Percentiles rank a stretch among this genome's conserved stretches.
phyloP scores from a whole-genome alignment of 208 protist genomes.

The Strigomonas galati region DNA sequence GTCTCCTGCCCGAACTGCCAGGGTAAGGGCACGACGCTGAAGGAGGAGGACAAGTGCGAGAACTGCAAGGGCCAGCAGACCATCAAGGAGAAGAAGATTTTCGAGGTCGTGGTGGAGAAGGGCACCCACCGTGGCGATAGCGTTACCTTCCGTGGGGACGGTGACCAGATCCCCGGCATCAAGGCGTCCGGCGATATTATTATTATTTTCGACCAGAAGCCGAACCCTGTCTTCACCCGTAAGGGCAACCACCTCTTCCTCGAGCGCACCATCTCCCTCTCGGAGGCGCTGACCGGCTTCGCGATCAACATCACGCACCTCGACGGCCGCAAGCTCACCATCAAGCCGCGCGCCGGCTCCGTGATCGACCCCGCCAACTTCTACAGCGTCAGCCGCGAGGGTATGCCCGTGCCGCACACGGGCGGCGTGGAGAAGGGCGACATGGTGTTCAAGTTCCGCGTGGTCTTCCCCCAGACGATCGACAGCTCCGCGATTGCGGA shows the following conservation, averaged over 20 bases:
- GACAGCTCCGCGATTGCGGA: constrained; percentile 26
- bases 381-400: constrained; percentile 87
- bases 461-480: constrained; percentile 85
- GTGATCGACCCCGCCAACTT: constrained; percentile 87
- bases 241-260: constrained; percentile 96
- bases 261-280: constrained; percentile 86
- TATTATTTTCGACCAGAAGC: constrained; percentile 96
- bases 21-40: constrained; percentile 90
- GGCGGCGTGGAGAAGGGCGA: constrained; percentile 88
- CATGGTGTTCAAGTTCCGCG: constrained; percentile 88
- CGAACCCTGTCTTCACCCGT: constrained; percentile 92
- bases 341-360: constrained; percentile 47
- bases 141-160: constrained; percentile 96
- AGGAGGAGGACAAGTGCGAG: constrained; percentile 93
- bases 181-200: constrained; percentile 96
- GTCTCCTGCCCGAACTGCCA: constrained; percentile 91
- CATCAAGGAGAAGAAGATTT: constrained; percentile 94
- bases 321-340: constrained; percentile 82
- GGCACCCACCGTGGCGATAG: constrained; percentile 96
- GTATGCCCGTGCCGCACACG: constrained; percentile 91
- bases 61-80: constrained; percentile 95
- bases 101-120: constrained; percentile 97
- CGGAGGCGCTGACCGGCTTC: constrained; percentile 95
- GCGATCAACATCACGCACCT: constrained; percentile 88
- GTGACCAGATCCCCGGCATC: constrained; percentile 94